phyloP scores from a whole-genome alignment of 148 eudicot genomes.

The Camellia sinensis region DNA sequence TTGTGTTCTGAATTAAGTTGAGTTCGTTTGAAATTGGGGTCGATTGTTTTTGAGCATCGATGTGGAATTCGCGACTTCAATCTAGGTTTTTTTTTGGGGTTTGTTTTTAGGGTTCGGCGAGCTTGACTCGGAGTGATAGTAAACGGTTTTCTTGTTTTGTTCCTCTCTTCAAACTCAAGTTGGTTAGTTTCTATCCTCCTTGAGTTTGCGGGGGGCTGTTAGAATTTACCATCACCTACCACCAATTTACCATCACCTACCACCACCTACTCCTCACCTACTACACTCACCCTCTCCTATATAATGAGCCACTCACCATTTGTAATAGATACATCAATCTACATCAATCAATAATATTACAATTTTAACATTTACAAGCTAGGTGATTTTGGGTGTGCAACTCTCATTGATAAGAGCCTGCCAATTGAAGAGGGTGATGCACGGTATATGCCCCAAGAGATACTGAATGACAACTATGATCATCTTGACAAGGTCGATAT shows the following conservation, averaged over 20 bases:
- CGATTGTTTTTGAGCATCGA: neutral
- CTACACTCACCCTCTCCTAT: no score
- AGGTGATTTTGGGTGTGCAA: constrained; percentile 96
- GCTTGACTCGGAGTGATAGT: constrained; percentile 36
- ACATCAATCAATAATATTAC: no score
- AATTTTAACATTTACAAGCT: no score
- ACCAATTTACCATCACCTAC: no score
- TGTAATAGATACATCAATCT: no score
- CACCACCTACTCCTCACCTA: no score
- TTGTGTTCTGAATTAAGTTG: neutral
- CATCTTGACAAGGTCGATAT: constrained; percentile 88
- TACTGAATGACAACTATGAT: constrained; percentile 78
- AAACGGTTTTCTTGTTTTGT: no score
- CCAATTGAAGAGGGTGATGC: constrained; percentile 97
- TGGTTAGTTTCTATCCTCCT: no score
- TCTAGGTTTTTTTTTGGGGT: neutral
- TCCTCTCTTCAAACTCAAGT: no score
- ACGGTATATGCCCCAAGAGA: constrained; percentile 89
- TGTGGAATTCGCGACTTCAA: constrained; percentile 6
- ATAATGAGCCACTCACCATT: no score
- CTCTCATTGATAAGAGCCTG: constrained; percentile 63
- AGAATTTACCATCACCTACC: no score
- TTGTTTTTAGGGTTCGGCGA: constrained; percentile 29
- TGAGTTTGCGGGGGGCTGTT: no score
- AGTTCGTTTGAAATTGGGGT: neutral